Conservation (phyloP, 1,139 yeast species). For the Candida gigantensis region DNA sequence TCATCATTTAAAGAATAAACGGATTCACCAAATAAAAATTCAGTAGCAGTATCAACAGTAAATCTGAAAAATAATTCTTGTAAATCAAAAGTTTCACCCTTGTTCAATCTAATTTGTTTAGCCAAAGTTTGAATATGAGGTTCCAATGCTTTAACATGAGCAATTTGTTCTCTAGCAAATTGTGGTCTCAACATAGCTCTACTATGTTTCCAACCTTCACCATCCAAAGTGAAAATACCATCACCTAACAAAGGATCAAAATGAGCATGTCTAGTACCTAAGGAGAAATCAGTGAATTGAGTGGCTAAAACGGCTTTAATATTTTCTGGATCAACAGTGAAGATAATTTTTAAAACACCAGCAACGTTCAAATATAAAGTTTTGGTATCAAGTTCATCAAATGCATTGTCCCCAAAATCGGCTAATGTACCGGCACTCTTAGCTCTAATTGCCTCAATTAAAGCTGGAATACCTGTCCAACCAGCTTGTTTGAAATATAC, state of each 20-base stretch:
- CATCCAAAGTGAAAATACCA: conserved; percentile 60
- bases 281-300: conserved; percentile 52
- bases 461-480: conserved; percentile 20
- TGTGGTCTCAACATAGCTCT: conserved; percentile 58
- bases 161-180: conserved; percentile 53
- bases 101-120: conserved; percentile 24
- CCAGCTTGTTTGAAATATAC: conserved; percentile 12
- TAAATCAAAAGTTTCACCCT: conserved; percentile 31
- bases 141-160: conserved; percentile 48
- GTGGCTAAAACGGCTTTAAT: conserved; percentile 41
- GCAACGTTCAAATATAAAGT: conserved; percentile 41
- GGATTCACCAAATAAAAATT: conserved; percentile 59
- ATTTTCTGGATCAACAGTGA: conserved; percentile 36
- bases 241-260: conserved; percentile 52
- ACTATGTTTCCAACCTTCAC: conserved; percentile 60
- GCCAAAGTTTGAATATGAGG: conserved; percentile 44
- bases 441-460: conserved; percentile 19
- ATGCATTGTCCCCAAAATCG: conserved; percentile 20
- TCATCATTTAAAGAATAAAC: conserved; percentile 40
- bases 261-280: conserved; percentile 48
- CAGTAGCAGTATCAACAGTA: conserved; percentile 61
- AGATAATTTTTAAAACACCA: conserved; percentile 20
- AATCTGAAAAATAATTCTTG: conserved; percentile 43
- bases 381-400: conserved; percentile 14
- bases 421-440: conserved; percentile 28